Evolutionary conservation across 768 basidiomycete species (phyloP), one percentile per base, ranked within the genome.

Genomic region (Rhizopogon sp.): DNA sequence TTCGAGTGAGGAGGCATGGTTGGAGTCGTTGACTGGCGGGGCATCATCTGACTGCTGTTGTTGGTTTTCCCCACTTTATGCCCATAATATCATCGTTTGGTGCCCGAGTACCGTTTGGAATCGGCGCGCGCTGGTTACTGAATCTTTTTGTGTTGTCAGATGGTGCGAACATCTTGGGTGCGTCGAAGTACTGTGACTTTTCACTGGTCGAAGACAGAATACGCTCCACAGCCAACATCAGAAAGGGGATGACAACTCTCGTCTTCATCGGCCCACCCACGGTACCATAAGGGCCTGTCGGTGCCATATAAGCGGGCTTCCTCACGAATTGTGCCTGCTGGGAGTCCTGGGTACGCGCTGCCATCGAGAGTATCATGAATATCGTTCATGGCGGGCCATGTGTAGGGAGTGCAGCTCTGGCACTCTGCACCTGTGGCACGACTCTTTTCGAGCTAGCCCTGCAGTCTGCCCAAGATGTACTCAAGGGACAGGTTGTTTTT

Each of bases 261-360:
- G 25, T 74, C 70, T 11, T 87, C 84, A 50, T 83, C 75, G 14
- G 96, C 96, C 84, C 94, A 94, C 1, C 94, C 94, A 10, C 97
- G 81, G 68, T 94, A 97, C 97, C 97, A 98, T 43, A 95, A 70
- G 3, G 94, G 93, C 0, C 96, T 95, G 42, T 91, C 82, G 1
- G 77, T 63, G 22, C 78, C 80, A 62, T 96, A 97, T 37, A 98
- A 66, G 35, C 81, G 77, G 7, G 74, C 64, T 69, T 98, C 94
- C 56, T 84, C 85, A 0, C 60, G 60, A 0, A 87, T 87, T 5
- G 90, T 74, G 39, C 74, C 82, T 62, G 62, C 45, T 5, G 94
- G 94, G 11, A 96, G 70, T 6, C 85, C 84, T 1, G 82, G 83
- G 62, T 87, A 94, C 5, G 81, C n/a, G n/a, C n/a, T 20, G 20